phyloP scores from a whole-genome alignment of 1,284 basidiomycete genomes.

The Ceratobasidium theobromae region DNA sequence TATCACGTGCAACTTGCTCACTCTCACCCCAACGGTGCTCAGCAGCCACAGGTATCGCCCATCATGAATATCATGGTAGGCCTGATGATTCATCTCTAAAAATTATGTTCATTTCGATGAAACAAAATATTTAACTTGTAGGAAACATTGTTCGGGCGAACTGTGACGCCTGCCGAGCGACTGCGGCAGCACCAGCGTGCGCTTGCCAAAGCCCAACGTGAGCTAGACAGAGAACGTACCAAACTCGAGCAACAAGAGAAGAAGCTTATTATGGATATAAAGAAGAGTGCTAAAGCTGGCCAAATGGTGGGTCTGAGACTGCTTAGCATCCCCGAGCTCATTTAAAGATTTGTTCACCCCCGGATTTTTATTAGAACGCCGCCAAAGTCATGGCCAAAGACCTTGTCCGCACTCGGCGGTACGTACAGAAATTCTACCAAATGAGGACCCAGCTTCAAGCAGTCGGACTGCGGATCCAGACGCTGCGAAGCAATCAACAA shows the following conservation, averaged over 20 bases:
- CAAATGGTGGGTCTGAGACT: slow-evolving; percentile 69
- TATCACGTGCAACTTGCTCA: slow-evolving; percentile 21
- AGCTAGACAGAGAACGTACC: slow-evolving; percentile 90
- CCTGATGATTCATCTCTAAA: background rate
- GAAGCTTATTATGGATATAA: slow-evolving; percentile 92
- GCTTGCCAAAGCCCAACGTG: slow-evolving; percentile 93
- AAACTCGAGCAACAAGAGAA: slow-evolving; percentile 97
- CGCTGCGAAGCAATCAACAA: slow-evolving; percentile 93
- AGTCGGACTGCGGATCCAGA: slow-evolving; percentile 94
- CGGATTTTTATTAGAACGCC: slow-evolving; percentile 64
- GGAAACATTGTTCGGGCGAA: slow-evolving; percentile 93
- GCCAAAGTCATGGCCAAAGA: slow-evolving; percentile 99
- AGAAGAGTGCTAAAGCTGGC: slow-evolving; percentile 92
- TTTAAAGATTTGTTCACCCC: slow-evolving; percentile 35
- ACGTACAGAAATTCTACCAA: slow-evolving; percentile 97
- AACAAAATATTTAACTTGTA: slow-evolving; percentile 44
- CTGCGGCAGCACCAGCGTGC: slow-evolving; percentile 95
- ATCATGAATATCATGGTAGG: slow-evolving; percentile 36
- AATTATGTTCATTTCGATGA: background rate
- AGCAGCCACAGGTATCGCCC: background rate
- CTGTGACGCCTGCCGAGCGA: slow-evolving; percentile 93
- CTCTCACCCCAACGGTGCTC: background rate
- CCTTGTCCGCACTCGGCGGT: slow-evolving; percentile 91
- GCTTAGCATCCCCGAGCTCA: background rate
- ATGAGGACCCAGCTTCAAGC: slow-evolving; percentile 99